A percentile compares a stretch with the other conserved stretches of the same genome.
phyloP scores from a whole-genome alignment of 352 stramenopile genomes.

The Phytopythium litorale region DNA sequence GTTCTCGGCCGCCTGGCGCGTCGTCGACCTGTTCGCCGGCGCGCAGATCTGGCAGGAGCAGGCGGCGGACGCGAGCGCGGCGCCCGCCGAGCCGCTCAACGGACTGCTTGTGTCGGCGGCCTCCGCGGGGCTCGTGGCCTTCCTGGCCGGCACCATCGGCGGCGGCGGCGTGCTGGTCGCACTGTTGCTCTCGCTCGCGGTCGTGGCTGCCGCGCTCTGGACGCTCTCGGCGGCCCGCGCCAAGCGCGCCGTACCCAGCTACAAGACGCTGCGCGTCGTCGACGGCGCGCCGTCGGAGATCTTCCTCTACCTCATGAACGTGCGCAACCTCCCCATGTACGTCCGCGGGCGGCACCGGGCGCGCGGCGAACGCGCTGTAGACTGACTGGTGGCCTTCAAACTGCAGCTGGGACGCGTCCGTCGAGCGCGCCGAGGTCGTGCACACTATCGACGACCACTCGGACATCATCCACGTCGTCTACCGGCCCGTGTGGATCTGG shows the following conservation, averaged over 20 bases:
- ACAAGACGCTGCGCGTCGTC: constrained; percentile 66
- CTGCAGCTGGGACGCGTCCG: constrained; percentile 61
- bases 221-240: constrained; percentile 41
- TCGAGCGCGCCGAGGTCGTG: constrained; percentile 58
- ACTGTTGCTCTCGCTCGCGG: constrained; percentile 41
- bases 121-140: constrained; percentile 51
- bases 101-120: constrained; percentile 49
- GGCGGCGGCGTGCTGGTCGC: constrained; percentile 49
- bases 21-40: constrained; percentile 64
- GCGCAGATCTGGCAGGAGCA: constrained; percentile 71
- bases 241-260: constrained; percentile 45
- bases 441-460: constrained; percentile 78
- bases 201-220: constrained; percentile 46
- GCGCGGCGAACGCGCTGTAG: neutral
- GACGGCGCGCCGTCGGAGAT: constrained; percentile 62
- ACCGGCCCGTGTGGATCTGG: constrained; percentile 74
- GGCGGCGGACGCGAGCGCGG: neutral
- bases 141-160: constrained; percentile 62
- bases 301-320: constrained; percentile 74
- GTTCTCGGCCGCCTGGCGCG: constrained; percentile 61
- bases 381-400: neutral
- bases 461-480: constrained; percentile 79
- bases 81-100: constrained; percentile 46
- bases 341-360: neutral
- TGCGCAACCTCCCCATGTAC: constrained; percentile 57